phyloP scores from a whole-genome alignment of 306 rosid genomes.

The Clitoria ternatea region DNA sequence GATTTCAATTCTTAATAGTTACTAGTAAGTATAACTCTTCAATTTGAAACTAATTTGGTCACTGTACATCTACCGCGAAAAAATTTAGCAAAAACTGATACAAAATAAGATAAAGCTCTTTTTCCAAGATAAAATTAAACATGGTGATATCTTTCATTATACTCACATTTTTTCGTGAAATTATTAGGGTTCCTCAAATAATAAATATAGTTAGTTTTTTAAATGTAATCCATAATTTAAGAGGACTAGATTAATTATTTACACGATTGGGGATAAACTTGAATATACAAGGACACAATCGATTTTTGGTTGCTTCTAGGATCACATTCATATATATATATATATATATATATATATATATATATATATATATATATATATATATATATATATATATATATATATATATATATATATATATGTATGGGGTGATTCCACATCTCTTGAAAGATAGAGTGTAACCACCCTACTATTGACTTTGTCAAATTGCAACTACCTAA shows the following conservation, averaged over 20 bases:
- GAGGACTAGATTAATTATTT: neutral
- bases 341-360: too few species aligned
- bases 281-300: neutral
- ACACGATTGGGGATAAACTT: neutral
- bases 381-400: too few species aligned
- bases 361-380: too few species aligned
- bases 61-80: neutral
- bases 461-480: neutral
- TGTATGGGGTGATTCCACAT: neutral
- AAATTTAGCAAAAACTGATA: neutral
- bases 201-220: neutral
- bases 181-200: neutral
- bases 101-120: neutral
- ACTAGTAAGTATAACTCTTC: neutral
- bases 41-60: neutral
- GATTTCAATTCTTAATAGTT: neutral
- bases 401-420: too few species aligned
- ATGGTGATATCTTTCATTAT: neutral
- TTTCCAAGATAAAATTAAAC: neutral
- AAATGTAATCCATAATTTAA: neutral
- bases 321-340: too few species aligned
- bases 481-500: neutral
- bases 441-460: neutral
- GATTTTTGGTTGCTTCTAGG: neutral
- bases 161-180: neutral